Evolutionary conservation across 2,329 filamentous ascomycete species (phyloP), one percentile per base, ranked within the genome.

Genomic region (Hypomyces rosellus): DNA sequence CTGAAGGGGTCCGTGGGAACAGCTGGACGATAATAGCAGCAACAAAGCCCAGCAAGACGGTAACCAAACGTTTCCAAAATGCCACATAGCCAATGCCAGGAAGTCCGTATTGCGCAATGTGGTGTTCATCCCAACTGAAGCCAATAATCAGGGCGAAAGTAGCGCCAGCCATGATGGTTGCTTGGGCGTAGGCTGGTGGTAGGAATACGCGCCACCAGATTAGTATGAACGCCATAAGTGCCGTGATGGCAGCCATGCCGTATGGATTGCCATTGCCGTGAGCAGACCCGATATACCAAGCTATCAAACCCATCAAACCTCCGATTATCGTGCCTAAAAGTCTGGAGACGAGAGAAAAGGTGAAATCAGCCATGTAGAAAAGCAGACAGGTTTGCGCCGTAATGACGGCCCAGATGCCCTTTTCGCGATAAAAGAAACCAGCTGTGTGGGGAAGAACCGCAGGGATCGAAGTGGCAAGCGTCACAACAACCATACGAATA

Each of bases 251-350:
- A 3, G 65, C 73, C 44, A 78, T 60, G 0, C 76, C 75, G 18
- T 76, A 78, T 0, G 75, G 67, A 51, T 77, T 78, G 0, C 76
- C 76, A 0, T 58, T 50, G 0, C 76, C 76, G 22, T 59, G 58
- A 0, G 74, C 76, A 2, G 75, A 73, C 0, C 74, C 75, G 15
- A 76, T 71, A 38, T 79, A 78, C 76, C 76, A 79, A 2, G 69
- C 69, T 0, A 72, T 59, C 57, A 78, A 62, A 0, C 72, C 76
- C 7, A 76, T 45, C 0, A 73, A 57, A 13, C 76, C 76, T 0
- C 76, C 76, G 9, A 74, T 51, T 1, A 78, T 53, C 0, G 75
- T 77, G 5, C 72, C 76, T 1, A 69, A 46, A 0, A 61, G 57
- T 18, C 76, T 66, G 1, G 66, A 61, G 1, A 75, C 40, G 5